These are phyloP conservation scores for Microsporum canis DNA, from an alignment of 2,329 filamentous ascomycete genomes.

Conservation along the genomic window DNA sequence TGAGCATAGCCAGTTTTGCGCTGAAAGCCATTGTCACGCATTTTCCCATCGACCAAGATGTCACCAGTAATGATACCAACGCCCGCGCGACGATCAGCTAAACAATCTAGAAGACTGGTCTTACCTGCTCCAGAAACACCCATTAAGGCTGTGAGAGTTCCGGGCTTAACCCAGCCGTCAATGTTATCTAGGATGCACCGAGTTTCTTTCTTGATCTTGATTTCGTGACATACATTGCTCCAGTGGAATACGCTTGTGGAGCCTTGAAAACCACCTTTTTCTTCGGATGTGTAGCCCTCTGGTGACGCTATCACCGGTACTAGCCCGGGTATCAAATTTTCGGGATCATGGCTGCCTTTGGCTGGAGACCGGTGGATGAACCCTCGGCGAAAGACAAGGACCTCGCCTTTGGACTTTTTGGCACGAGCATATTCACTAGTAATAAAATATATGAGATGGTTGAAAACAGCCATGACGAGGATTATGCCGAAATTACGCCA, in stretches of 20 bases:
- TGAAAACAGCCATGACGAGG: slow-evolving; percentile 38
- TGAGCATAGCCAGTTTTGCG: slow-evolving; percentile 67
- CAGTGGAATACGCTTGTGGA: slow-evolving; percentile 56
- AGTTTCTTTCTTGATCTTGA: slow-evolving; percentile 64
- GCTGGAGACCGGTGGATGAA: slow-evolving; percentile 60
- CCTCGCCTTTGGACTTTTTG: slow-evolving; percentile 58
- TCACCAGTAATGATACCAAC: slow-evolving; percentile 85
- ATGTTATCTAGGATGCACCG: slow-evolving; percentile 45
- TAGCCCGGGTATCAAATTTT: neutral
- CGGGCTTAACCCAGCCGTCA: slow-evolving; percentile 87
- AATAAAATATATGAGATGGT: neutral
- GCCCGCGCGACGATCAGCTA: slow-evolving; percentile 64
- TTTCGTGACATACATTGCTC: slow-evolving; percentile 71
- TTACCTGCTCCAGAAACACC: slow-evolving; percentile 73
- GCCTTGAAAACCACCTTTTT: neutral
- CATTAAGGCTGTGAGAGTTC: slow-evolving; percentile 46
- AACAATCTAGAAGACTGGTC: slow-evolving; percentile 74
- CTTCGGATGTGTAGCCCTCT: neutral
- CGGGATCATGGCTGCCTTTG: slow-evolving; percentile 36
- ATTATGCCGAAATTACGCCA: slow-evolving; percentile 70
- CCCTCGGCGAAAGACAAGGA: slow-evolving; percentile 61
- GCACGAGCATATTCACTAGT: neutral
- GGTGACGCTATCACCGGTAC: neutral
- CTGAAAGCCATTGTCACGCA: slow-evolving; percentile 64
- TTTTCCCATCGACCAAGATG: slow-evolving; percentile 66